Base-by-base conservation (phyloP, 805 yeast species). In the Candida mattraensis region DNA sequence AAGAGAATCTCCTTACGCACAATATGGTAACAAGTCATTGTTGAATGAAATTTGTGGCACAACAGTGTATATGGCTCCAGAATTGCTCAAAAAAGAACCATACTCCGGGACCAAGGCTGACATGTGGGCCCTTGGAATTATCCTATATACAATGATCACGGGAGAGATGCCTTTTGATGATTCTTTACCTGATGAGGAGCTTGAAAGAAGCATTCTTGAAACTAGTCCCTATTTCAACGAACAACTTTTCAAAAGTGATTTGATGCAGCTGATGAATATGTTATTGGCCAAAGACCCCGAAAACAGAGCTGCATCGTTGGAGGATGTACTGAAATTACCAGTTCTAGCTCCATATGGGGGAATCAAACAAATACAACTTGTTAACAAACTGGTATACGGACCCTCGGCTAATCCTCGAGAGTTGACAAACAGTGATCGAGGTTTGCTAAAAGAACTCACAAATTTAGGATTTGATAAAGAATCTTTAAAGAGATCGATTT, bases 31-130 rank as follows among this genome's bases (percentile, higher is more conserved):
- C 4, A 44, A 45, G 18, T 46, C 58, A 5, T 60, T 82, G 30
- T 61, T 91, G 21, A 84, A 82, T 32, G 93, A 96, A 0, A 70
- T 88, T 1, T 91, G 99, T 61, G 99, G 99, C 3, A 91, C 98
- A 0, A 79, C 88, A 1, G 94, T 87, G 3, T 91, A 91, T 57
- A 89, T 91, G 96, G 96, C 99, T 0, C 99, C 99, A 0, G 99
- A 91, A 56, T 67, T 93, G 43, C 66, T 89, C 12, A 66, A 69
- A 37, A 72, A 79, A 42, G 72, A 76, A 42, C 78, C 80, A 29
- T 88, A 88, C 57, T 78, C 79, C 26, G 98, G 97, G 0, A 72
- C 77, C 45, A 80, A 83, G 48, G 78, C 80, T 2, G 99, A 91
- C 56, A 78, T 85, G 5, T 91, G 99, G 99, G 78, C 96, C 0